Evolutionary conservation across 2,329 filamentous ascomycete species (phyloP).

Genomic region (Coniosporium tulheliwenetii): DNA sequence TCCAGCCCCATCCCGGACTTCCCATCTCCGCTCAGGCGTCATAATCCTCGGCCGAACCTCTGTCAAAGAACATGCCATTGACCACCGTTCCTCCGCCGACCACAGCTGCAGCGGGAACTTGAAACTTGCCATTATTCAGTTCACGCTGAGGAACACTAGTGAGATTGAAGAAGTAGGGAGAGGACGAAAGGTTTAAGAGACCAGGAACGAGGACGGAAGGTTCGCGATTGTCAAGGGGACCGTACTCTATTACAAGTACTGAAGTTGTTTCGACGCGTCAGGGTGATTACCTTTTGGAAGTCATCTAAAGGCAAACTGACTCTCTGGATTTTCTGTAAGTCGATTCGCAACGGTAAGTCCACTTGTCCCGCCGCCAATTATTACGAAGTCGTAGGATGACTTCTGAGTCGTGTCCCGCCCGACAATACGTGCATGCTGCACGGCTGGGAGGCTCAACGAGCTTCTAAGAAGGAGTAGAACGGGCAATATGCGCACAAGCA

Average conservation of each 20-base stretch:
- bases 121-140: conserved; percentile 9
- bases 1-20: conserved; percentile 21
- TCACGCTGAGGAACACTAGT: neutral
- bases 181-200: neutral
- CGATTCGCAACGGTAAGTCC: conserved; percentile 14
- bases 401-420: neutral
- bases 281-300: neutral
- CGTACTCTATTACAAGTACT: neutral
- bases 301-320: neutral
- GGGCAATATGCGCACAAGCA: neutral
- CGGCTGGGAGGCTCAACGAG: neutral
- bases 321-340: conserved; percentile 11
- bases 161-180: neutral
- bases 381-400: conserved; percentile 11
- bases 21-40: conserved; percentile 25
- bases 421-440: neutral
- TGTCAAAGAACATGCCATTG: conserved; percentile 23
- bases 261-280: neutral
- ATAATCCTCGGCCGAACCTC: conserved; percentile 19
- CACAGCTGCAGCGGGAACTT: conserved; percentile 9
- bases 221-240: neutral
- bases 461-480: neutral
- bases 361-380: conserved; percentile 13
- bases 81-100: conserved; percentile 21
- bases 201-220: neutral